Percentiles rank a stretch among this genome's conserved stretches.
Evolutionary conservation across 306 rosid genomes (phyloP).

Genomic region (Cicer bijugum): DNA sequence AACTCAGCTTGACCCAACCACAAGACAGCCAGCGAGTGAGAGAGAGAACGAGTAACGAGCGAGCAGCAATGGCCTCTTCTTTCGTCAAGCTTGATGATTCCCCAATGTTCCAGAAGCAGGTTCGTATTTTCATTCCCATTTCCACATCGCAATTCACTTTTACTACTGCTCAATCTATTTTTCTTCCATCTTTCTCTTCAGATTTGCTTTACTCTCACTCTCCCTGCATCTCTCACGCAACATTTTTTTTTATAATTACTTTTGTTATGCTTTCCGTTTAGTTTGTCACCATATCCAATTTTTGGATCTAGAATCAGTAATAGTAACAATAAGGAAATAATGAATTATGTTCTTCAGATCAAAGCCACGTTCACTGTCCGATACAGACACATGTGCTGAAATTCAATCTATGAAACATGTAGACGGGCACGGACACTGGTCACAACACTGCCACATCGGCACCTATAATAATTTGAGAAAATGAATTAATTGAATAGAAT

Average conservation of each 20-base stretch:
- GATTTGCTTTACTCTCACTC: neutral
- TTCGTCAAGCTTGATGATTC: constrained; percentile 94
- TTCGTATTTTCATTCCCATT: neutral
- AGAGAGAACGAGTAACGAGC: neutral
- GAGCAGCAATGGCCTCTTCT: constrained; percentile 69
- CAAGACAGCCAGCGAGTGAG: too few species aligned
- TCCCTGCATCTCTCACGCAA: neutral
- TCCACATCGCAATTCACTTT: neutral
- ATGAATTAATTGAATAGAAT: too few species aligned
- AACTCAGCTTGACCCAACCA: constrained; percentile 20
- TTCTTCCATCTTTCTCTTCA: neutral
- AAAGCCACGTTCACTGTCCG: too few species aligned
- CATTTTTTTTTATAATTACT: neutral
- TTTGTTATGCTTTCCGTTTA: neutral
- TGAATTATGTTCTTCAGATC: too few species aligned
- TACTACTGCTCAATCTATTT: constrained; percentile 1
- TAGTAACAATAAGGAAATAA: neutral
- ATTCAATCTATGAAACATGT: too few species aligned
- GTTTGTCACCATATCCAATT: neutral
- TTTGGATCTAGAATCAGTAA: constrained; percentile 29
- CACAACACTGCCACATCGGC: too few species aligned
- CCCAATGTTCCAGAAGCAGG: constrained; percentile 98
- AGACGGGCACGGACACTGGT: too few species aligned
- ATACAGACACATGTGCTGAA: too few species aligned
- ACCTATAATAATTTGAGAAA: too few species aligned